Evolutionary conservation across 2,329 filamentous ascomycete genomes (phyloP).

Genomic region (Thielaviopsis punctulata): DNA sequence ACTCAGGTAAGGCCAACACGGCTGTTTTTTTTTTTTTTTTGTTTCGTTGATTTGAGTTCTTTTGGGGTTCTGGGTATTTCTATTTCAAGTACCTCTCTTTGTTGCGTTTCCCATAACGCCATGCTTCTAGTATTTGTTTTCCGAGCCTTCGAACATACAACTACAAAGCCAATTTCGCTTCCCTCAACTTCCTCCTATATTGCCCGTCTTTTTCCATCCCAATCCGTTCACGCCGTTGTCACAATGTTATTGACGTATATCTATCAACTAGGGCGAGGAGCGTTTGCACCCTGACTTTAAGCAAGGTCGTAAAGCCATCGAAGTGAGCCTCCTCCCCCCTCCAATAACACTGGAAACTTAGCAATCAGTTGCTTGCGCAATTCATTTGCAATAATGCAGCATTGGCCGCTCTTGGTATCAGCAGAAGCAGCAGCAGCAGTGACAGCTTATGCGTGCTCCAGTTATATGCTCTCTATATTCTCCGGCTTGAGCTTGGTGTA

Average conservation of each 20-base stretch:
- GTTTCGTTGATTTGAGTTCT: slow-evolving; percentile 11
- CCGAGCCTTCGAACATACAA: slow-evolving; percentile 14
- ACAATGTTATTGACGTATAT: slow-evolving; percentile 10
- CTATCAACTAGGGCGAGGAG: slow-evolving; percentile 57
- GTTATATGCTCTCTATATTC: background rate
- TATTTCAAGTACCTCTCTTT: too few relatives aligned
- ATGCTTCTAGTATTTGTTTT: too few relatives aligned
- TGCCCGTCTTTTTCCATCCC: slow-evolving; percentile 11
- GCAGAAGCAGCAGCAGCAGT: background rate
- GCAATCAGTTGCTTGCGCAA: too few relatives aligned
- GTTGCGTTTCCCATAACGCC: too few relatives aligned
- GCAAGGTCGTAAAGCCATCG: slow-evolving; percentile 84
- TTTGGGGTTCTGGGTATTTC: too few relatives aligned
- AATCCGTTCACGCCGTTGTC: background rate
- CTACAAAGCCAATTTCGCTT: background rate
- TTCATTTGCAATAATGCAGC: too few relatives aligned
- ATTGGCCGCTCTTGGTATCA: too few relatives aligned
- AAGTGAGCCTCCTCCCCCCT: slow-evolving; percentile 49
- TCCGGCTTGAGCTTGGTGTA: background rate
- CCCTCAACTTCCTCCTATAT: background rate
- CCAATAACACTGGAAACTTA: background rate
- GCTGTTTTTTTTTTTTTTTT: slow-evolving; percentile 14
- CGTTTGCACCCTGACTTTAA: slow-evolving; percentile 94
- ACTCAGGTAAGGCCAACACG: slow-evolving; percentile 64
- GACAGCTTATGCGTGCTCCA: too few relatives aligned